Base-by-base conservation (phyloP, 1,139 yeast species). In the Scheffersomyces illinoinensis region DNA sequence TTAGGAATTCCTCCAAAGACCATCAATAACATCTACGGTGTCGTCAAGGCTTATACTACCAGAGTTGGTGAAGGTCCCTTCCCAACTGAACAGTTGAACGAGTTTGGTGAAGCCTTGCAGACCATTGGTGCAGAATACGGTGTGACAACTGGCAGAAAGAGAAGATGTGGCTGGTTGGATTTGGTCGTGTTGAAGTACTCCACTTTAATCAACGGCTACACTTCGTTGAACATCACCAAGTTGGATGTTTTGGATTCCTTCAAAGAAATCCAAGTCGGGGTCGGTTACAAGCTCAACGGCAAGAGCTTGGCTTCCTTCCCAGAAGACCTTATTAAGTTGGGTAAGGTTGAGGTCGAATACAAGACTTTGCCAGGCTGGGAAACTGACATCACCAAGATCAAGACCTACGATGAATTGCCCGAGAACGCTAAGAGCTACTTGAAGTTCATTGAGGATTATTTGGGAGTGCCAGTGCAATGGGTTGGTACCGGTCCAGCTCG, bases 161-260 rank as follows among this genome's bases (percentile, higher is more conserved):
- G 99, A 83, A 89, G 99, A 80, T 96, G 99, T 76, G 99, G 99
- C 58, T 95, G 99, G 99, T 87, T 95, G 71, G 99, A 95, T 77
- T 83, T 96, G 69, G 99, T 95, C 47, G 97, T 96, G 50, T 82
- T 95, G 76, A 91, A 90, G 76, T 95, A 95, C 79, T 93, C 98
- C 53, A 87, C 91, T 61, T 76, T 88, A 72, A 92, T 95, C 76
- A 95, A 95, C 72, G 99, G 99, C 58, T 95, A 93, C 84, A 95
- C 99, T 50, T 85, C 91, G 58, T 85, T 95, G 73, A 95, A 95
- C 83, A 89, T 96, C 73, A 95, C 99, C 68, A 96, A 95, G 77
- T 85, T 95, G 71, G 99, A 95, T 72, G 97, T 95, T 56, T 85
- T 95, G 71, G 99, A 96, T 76, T 80, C 91, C 57, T 91, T 95